These are phyloP conservation scores for Coemansia sp. DNA, from an alignment of 192 early-diverging fungal genomes.

Conservation along the genomic window DNA sequence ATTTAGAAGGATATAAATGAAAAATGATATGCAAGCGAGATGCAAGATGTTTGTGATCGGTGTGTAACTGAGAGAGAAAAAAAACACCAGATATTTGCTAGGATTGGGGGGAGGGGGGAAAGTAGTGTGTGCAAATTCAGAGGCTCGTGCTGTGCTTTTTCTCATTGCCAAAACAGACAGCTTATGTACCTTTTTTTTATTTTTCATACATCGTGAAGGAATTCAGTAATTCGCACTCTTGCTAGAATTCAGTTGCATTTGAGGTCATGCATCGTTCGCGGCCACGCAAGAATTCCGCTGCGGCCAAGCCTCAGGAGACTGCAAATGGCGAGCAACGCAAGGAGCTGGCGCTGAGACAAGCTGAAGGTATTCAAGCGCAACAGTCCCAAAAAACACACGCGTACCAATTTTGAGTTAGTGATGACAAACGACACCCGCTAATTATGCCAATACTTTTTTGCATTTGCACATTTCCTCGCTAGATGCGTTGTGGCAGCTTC, in stretches of 20 bases:
- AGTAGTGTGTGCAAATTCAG: not conserved
- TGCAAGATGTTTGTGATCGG: not conserved
- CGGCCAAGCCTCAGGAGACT: conserved; percentile 3
- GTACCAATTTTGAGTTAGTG: not conserved
- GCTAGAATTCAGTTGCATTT: not conserved
- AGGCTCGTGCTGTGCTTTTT: not conserved
- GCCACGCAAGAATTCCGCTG: conserved; percentile 13
- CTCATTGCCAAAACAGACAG: not conserved
- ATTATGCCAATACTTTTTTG: not conserved
- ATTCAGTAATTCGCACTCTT: not conserved
- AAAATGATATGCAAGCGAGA: not conserved
- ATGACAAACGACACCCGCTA: not conserved
- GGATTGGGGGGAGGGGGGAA: not conserved
- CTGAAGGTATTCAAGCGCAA: conserved; percentile 38
- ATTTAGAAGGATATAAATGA: not conserved
- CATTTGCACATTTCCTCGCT: conserved; percentile 12
- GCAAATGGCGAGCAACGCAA: conserved; percentile 44
- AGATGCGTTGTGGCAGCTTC: conserved; percentile 57
- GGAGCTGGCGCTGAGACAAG: conserved; percentile 48
- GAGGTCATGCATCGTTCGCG: conserved; percentile 29
- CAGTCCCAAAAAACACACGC: not conserved
- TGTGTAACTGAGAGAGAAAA: conserved; percentile 1
- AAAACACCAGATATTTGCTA: not conserved
- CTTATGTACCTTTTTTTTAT: not conserved
- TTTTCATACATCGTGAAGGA: not conserved